phyloP scores from a whole-genome alignment of 2,329 filamentous ascomycete species.

The Colletotrichum camelliae region DNA sequence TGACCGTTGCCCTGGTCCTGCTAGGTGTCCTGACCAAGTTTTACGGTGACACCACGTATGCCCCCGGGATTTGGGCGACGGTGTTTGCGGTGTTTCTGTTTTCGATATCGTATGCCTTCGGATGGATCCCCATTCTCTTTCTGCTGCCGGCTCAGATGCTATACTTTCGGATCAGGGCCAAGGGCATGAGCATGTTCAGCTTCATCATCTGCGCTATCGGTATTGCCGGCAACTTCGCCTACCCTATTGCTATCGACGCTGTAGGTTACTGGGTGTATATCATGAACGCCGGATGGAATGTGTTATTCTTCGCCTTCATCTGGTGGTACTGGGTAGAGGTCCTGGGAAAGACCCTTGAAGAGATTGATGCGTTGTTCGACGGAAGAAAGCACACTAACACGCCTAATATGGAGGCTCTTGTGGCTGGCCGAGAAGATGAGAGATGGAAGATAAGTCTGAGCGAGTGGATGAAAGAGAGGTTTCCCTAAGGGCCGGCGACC shows the following conservation, averaged over 20 bases:
- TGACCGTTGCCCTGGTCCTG: background rate
- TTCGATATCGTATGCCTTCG: background rate
- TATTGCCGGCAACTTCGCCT: background rate
- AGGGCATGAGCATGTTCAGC: conserved; percentile 5
- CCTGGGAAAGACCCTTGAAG: background rate
- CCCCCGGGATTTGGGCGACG: background rate
- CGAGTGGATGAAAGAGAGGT: background rate
- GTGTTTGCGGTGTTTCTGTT: background rate
- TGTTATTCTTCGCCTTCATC: background rate
- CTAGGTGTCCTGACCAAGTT: background rate
- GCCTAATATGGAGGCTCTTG: background rate
- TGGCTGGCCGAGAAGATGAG: background rate
- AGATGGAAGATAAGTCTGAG: background rate
- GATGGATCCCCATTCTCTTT: background rate
- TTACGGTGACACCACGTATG: background rate
- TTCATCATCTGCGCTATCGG: background rate
- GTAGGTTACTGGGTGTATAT: background rate
- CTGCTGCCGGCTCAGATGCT: background rate
- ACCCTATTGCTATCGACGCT: background rate
- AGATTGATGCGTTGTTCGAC: background rate
- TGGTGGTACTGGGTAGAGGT: background rate
- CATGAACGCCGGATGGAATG: background rate
- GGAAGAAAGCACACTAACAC: background rate
- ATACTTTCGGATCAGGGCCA: background rate
- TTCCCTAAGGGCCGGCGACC: background rate